A percentile compares a stretch with the other conserved stretches of the same genome.
phyloP scores from a whole-genome alignment of 2,329 filamentous ascomycete species.

The Aspergillus eucalypticola region DNA sequence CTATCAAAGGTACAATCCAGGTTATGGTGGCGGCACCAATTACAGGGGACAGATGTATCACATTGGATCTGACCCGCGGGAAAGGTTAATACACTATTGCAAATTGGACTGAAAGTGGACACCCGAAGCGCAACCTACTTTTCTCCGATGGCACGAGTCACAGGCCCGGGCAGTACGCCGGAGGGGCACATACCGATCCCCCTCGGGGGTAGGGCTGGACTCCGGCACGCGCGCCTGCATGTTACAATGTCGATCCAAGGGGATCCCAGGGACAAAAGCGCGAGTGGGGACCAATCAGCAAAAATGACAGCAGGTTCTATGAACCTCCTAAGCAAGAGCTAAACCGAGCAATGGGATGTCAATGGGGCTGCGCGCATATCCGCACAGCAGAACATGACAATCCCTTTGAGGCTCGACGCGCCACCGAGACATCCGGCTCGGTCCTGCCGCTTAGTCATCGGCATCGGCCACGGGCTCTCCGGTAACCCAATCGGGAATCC shows the following conservation, averaged over 20 bases:
- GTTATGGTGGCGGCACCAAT: constrained; percentile 8
- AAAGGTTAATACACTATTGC: neutral
- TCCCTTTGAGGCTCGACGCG: too few relatives aligned
- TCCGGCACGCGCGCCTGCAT: neutral
- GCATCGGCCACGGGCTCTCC: too few relatives aligned
- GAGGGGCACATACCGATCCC: constrained; percentile 1
- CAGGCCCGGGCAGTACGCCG: constrained; percentile 6
- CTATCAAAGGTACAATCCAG: constrained; percentile 6
- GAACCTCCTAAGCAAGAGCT: too few relatives aligned
- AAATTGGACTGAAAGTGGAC: neutral
- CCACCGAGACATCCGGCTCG: too few relatives aligned
- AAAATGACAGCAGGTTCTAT: too few relatives aligned
- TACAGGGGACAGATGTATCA: constrained; percentile 1
- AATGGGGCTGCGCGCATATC: too few relatives aligned
- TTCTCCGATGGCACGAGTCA: constrained; percentile 8
- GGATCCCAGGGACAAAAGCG: neutral
- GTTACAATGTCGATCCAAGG: neutral
- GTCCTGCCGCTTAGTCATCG: too few relatives aligned
- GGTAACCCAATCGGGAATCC: too few relatives aligned
- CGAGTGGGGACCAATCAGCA: too few relatives aligned
- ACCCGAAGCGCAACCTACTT: neutral
- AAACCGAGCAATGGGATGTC: too few relatives aligned
- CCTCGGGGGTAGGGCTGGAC: constrained; percentile 1
- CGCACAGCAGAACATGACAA: too few relatives aligned
- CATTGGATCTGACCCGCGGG: constrained; percentile 4